Base-by-base conservation (phyloP, 2,329 filamentous ascomycete species). In the Phialophora tarda region DNA sequence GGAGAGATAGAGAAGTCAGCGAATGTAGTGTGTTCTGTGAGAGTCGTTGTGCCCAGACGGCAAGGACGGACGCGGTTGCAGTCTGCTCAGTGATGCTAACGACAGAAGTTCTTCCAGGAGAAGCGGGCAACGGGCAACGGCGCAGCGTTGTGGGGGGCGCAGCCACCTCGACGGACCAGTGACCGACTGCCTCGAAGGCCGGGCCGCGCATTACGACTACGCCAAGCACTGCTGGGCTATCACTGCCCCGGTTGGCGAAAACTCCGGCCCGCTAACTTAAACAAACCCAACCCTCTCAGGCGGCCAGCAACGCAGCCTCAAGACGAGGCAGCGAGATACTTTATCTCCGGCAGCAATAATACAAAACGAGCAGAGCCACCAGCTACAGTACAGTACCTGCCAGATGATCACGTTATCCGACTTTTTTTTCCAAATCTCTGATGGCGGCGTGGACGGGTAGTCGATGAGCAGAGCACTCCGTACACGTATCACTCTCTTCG, bases 31-130 rank as follows among this genome's bases (percentile, higher is more conserved):
- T 7, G 41, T 48, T 32, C 38, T 41, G 38, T 41, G 38, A 23
- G 14, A 44, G 32, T 62, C 21, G 34, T 62, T 62, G 44, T 34
- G 61, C 61, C 61, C 41, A 58, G 61, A 51, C 53, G 53, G 51
- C 32, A 34, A 24, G 12, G 28, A 38, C 53, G 41, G 61, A 63
- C 61, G 53, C 47, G 28, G 53, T 57, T 47, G 48, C 59, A 53
- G 47, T 44, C 21, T 53, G 30, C 12, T 23, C 26, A 17, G 38
- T 6, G 21, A 50, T 50, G 21, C 48, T 26, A 23, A 26, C 48
- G 48, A 26, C 26, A 61, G 59, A 61, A 51, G 59, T 41, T 28
- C 58, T 50, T 38, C 47, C 30, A 24, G 59, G 48, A 61, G 30
- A 38, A 53, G 30, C 30, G 32, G 59, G 44, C 48, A 34, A 34